Evolutionary conservation across 2,329 filamentous ascomycete genomes (phyloP).

Genomic region (Colletotrichum orchidophilum): DNA sequence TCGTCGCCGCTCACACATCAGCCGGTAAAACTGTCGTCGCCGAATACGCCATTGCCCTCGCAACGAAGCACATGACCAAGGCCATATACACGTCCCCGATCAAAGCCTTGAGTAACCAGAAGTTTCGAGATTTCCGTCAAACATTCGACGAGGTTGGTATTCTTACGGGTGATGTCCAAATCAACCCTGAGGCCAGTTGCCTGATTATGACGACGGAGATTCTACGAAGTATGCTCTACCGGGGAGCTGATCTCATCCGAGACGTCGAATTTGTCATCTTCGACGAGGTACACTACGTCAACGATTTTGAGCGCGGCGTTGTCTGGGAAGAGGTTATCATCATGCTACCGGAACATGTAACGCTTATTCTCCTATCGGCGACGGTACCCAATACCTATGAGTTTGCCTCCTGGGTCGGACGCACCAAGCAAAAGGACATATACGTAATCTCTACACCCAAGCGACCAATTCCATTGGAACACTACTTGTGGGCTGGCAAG

Average conservation of each 20-base stretch:
- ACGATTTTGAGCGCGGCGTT: slow-evolving; percentile 93
- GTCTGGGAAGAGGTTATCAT: slow-evolving; percentile 99
- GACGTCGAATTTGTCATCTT: slow-evolving; percentile 99
- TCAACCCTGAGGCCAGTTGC: slow-evolving; percentile 96
- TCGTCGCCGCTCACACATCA: slow-evolving; percentile 96
- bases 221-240: slow-evolving; percentile 95
- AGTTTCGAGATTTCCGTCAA: slow-evolving; percentile 93
- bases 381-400: slow-evolving; percentile 98
- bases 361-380: slow-evolving; percentile 91
- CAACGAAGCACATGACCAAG: slow-evolving; percentile 99
- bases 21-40: slow-evolving; percentile 98
- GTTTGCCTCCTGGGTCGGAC: slow-evolving; percentile 97
- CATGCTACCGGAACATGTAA: slow-evolving; percentile 97
- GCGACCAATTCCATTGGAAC: slow-evolving; percentile 91
- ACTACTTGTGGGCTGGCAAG: slow-evolving; percentile 96
- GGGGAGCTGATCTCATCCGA: slow-evolving; percentile 92
- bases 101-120: slow-evolving; percentile 98
- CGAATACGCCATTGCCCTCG: slow-evolving; percentile 95
- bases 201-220: slow-evolving; percentile 99
- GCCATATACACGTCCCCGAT: slow-evolving; percentile 99
- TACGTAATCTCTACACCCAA: slow-evolving; percentile 99
- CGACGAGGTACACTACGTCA: slow-evolving; percentile 98
- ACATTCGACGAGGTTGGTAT: slow-evolving; percentile 97
- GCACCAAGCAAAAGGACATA: slow-evolving; percentile 98
- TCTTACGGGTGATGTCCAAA: slow-evolving; percentile 96